phyloP scores from a whole-genome alignment of 108 stramenopile genomes.

The Aurantiochytrium sp. region DNA sequence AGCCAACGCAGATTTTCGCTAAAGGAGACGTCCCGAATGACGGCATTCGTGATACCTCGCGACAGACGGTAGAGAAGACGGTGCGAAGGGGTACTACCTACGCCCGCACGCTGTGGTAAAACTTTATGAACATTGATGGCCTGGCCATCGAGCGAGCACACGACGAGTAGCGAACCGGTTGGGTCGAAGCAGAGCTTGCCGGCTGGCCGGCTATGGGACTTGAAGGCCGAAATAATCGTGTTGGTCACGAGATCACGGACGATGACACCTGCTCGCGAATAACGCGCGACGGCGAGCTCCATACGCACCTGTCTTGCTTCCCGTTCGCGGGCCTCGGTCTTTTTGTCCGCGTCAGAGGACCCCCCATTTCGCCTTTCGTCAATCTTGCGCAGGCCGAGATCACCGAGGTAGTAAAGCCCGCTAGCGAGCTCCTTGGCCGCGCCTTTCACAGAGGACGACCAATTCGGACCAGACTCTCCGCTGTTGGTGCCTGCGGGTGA shows the following conservation, averaged over 20 bases:
- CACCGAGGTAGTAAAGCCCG: conserved; percentile 7
- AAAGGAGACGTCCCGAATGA: not conserved
- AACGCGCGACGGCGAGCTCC: not conserved
- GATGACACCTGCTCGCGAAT: not conserved
- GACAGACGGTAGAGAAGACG: not conserved
- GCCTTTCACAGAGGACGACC: not conserved
- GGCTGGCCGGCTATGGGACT: not conserved
- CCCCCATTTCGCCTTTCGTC: not conserved
- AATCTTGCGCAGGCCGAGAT: not conserved
- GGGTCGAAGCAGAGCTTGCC: not conserved
- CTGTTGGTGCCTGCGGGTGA: not conserved
- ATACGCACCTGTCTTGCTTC: not conserved
- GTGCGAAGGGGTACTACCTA: not conserved
- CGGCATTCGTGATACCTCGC: not conserved
- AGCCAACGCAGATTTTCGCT: not conserved
- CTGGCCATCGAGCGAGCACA: not conserved
- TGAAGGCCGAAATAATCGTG: not conserved
- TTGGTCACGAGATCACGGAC: not conserved
- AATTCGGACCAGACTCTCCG: not conserved
- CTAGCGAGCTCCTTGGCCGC: not conserved
- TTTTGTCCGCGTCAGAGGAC: not conserved
- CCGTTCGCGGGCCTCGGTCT: not conserved
- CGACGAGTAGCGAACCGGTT: not conserved
- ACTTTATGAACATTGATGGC: not conserved
- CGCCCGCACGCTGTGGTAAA: not conserved